Evolutionary conservation across 192 early-diverging fungal genomes (phyloP), one percentile per base, ranked within the genome.

Genomic region (Lobosporangium transversale): DNA sequence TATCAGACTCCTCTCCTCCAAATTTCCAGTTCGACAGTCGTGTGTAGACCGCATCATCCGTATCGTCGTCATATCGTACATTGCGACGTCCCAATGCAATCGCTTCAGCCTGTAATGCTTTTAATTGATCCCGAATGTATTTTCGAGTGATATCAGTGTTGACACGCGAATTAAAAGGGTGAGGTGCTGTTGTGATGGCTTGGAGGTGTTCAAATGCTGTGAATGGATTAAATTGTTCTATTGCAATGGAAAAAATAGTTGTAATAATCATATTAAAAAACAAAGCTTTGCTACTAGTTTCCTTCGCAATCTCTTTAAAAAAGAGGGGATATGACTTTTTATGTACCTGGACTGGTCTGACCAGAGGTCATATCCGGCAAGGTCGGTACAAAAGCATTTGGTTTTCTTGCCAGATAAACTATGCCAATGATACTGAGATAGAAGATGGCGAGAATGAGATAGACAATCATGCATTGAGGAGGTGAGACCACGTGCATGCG

Each of bases 51-150:
- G 64, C n/a, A 40, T 57, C 54, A 12, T 76, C 73, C 2, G 29
- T 40, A 0, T 45, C 30, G 27, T 67, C 64, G 20, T 76, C 62
- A 20, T 67, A 76, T 24, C 64, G 73, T 17, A 76, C 73, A 36
- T 76, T 76, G 17, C 53, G 73, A 27, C 73, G 73, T 10, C 73
- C 73, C n/a, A 56, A 43, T 26, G 53, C 64, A n/a, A 62, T 54
- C 20, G 73, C 73, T 33, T 76, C 64, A 2, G 51, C 73, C 45
- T 56, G 58, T 1, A 76, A 37, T 36, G 48, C 33, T 23, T 43
- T 30, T 5, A 76, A 67, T 32, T 76, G 73, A 15, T 51, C 29
- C 3, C 40, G 64, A 36, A 76, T 61, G 31, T 76, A 76, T 21
- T 54, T 53, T 60, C 52, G 66, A 7, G 43, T 66, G 4, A 76